Percentiles rank a stretch among this genome's conserved stretches.
These are phyloP conservation scores for Heliamphora exappendiculata DNA, from an alignment of 148 eudicot species.

Conservation along the genomic window DNA sequence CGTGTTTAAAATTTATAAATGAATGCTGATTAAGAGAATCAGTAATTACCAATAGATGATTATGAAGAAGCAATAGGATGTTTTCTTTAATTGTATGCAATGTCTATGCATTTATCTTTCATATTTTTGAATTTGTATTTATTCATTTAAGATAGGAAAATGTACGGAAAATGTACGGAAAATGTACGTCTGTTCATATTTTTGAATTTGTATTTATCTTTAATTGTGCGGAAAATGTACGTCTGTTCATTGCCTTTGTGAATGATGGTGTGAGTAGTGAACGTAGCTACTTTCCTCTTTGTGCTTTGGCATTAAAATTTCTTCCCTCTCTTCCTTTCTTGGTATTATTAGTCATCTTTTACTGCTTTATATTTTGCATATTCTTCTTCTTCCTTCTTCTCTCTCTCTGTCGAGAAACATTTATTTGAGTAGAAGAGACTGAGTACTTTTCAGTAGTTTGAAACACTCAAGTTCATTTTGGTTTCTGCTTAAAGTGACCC, in stretches of 20 bases:
- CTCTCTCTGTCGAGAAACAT: neutral
- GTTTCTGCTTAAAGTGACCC: neutral
- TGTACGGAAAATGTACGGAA: neutral
- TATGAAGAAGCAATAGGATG: no score
- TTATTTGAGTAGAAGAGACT: neutral
- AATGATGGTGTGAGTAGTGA: neutral
- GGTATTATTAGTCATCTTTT: neutral
- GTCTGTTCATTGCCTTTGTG: neutral
- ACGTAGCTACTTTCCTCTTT: neutral
- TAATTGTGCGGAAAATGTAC: neutral
- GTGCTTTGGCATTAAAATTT: neutral
- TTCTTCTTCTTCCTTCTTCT: neutral
- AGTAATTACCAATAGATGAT: no score
- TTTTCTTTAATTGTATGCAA: no score
- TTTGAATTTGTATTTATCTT: no score
- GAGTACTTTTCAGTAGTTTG: neutral
- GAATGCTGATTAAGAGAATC: no score
- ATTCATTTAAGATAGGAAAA: no score
- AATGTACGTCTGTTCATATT: neutral
- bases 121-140: neutral
- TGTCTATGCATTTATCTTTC: neutral
- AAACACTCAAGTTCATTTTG: neutral
- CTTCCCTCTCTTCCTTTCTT: neutral
- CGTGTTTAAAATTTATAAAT: no score
- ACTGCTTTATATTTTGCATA: constrained; percentile 1